Evolutionary conservation across 2,329 filamentous ascomycete species (phyloP), one percentile per base, ranked within the genome.

Genomic region (Cadophora malorum): DNA sequence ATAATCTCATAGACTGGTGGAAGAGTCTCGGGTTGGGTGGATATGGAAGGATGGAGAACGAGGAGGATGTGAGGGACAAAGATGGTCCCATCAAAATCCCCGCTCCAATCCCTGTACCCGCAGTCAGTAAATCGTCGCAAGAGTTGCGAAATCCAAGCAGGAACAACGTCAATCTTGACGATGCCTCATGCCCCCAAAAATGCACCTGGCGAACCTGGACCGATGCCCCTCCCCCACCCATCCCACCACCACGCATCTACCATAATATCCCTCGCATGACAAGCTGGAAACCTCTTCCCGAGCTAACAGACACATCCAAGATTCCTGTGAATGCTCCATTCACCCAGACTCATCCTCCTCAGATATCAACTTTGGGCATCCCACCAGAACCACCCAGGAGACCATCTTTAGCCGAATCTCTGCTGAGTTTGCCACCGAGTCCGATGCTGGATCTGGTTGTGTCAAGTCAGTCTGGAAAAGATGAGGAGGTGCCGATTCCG

Each of bases 401-500:
- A 56, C 61, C 62, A 7, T 64, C 62, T 14, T 33, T 61, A 19
- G 62, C 61, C 0, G 61, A 64, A 23, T 58, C 52, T 35, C 4
- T 64, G 21, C 63, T 56, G 1, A 74, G 72, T 63, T 41, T 74
- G 25, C 75, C 74, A 9, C 68, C 69, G 3, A 75, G 72, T 62
- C 74, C 76, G 9, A 73, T 75, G 72, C 33, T 70, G 14, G 69
- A 74, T 53, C 28, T 74, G 5, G 63, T 70, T 1, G 35, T 63
- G 14, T 50, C 67, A 23, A 60, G 9, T 49, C 21, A 47, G 21
- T 55, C 41, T 19, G 56, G 56, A 16, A 69, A 64, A 25, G 69
- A 71, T 45, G 70, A 79, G 35, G 80, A 81, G 63, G 75, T 80
- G 10, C 23, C 63, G 25, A 82, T 86, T 64, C 84, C 86, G 0